Evolutionary conservation across 371 early-diverging fungal genomes (phyloP).

Genomic region (Apophysomyces trapeziformis): DNA sequence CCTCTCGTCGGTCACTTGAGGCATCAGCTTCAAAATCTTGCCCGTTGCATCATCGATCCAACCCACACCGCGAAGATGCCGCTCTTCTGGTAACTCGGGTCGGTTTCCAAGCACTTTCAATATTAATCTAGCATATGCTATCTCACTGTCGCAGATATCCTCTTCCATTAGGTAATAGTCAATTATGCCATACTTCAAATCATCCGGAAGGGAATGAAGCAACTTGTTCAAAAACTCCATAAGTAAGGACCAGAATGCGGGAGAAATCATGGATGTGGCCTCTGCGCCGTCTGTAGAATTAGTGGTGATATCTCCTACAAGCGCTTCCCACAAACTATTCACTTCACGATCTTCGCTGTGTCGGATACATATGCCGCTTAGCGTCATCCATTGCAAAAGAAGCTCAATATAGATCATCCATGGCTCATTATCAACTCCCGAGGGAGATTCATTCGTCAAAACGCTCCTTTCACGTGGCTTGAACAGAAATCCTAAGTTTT

Average conservation of each 20-base stretch:
- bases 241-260: slow-evolving; percentile 45
- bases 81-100: slow-evolving; percentile 52
- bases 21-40: slow-evolving; percentile 14
- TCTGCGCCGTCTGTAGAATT: not conserved
- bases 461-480: slow-evolving; percentile 5
- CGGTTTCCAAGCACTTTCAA: slow-evolving; percentile 23
- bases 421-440: slow-evolving; percentile 17
- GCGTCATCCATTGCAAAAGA: slow-evolving; percentile 51
- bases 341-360: not conserved
- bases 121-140: slow-evolving; percentile 21
- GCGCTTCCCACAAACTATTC: slow-evolving; percentile 38
- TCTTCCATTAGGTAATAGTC: slow-evolving; percentile 40
- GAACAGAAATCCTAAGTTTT: slow-evolving; percentile 31
- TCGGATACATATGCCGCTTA: slow-evolving; percentile 37
- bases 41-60: slow-evolving; percentile 55
- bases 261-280: slow-evolving; percentile 22
- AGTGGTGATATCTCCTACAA: slow-evolving; percentile 19
- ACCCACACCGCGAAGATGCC: slow-evolving; percentile 45
- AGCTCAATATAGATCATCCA: slow-evolving; percentile 49
- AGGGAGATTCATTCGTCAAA: not conserved
- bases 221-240: slow-evolving; percentile 38
- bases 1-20: not conserved
- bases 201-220: slow-evolving; percentile 30
- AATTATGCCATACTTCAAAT: slow-evolving; percentile 37
- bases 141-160: slow-evolving; percentile 17